Evolutionary conservation across 148 eudicot species (phyloP).

Genomic region (Rhododendron mucronatum): DNA sequence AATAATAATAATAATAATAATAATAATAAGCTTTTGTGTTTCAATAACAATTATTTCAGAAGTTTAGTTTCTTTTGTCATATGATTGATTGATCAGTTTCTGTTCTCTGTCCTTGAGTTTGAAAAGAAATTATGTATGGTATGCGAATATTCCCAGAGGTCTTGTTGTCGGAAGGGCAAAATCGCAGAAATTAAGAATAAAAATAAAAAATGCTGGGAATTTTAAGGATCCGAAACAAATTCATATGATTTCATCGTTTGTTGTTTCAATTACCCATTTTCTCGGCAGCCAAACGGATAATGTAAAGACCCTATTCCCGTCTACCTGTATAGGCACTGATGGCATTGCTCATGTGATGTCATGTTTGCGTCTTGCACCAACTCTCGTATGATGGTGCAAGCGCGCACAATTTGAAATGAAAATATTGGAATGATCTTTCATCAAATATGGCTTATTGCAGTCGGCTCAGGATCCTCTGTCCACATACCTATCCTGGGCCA

Average conservation of each 20-base stretch:
- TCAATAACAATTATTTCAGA: neutral
- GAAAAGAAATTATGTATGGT: neutral
- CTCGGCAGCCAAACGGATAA: neutral
- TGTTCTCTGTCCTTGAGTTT: neutral
- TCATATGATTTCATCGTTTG: neutral
- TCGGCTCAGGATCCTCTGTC: too few relatives aligned
- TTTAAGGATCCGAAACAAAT: neutral
- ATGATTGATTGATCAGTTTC: neutral
- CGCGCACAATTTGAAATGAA: too few relatives aligned
- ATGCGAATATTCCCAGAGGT: neutral
- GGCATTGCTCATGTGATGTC: too few relatives aligned
- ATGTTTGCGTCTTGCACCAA: too few relatives aligned
- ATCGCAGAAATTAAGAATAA: neutral
- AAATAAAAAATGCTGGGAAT: neutral
- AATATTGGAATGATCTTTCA: too few relatives aligned
- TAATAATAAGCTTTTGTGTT: neutral
- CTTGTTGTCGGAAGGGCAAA: neutral
- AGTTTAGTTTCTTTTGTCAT: neutral
- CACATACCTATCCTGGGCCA: too few relatives aligned
- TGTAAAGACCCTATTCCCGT: neutral
- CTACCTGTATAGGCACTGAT: too few relatives aligned
- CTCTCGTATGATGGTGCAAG: too few relatives aligned
- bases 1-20: neutral
- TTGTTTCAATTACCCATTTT: neutral
- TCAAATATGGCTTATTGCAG: too few relatives aligned